These are phyloP conservation scores for Diaporthe sp. DNA, from an alignment of 2,329 filamentous ascomycete genomes.

Conservation along the genomic window DNA sequence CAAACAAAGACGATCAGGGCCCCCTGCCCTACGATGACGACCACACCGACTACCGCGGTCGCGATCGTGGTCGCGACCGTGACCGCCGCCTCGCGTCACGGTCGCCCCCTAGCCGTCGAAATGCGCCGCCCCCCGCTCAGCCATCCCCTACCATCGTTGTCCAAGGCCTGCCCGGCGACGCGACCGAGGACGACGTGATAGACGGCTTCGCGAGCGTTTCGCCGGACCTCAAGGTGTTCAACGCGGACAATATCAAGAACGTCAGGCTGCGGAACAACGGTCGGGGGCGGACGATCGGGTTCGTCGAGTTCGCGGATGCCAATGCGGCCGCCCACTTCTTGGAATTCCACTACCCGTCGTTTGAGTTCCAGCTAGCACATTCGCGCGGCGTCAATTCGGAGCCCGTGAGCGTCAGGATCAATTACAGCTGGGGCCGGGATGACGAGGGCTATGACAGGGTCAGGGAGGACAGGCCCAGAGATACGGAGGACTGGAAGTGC, in stretches of 20 bases:
- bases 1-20: conserved; percentile 38
- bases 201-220: conserved; percentile 41
- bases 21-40: conserved; percentile 39
- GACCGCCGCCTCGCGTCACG: conserved; percentile 30
- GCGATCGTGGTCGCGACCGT: background rate
- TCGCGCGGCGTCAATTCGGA: conserved; percentile 47
- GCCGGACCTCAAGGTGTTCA: conserved; percentile 37
- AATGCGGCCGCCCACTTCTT: conserved; percentile 55
- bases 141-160: conserved; percentile 59
- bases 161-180: conserved; percentile 63
- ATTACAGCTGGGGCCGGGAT: conserved; percentile 52
- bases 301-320: conserved; percentile 56
- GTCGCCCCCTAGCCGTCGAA: conserved; percentile 32
- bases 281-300: conserved; percentile 50
- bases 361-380: conserved; percentile 50
- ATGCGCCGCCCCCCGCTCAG: conserved; percentile 33
- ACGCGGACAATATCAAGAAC: conserved; percentile 38
- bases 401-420: conserved; percentile 48
- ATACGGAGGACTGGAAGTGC: conserved; percentile 56
- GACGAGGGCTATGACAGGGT: conserved; percentile 41
- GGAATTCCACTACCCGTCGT: conserved; percentile 51
- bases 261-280: conserved; percentile 41
- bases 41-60: conserved; percentile 25
- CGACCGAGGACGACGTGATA: conserved; percentile 59
- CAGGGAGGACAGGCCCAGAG: conserved; percentile 36